Base-by-base conservation (phyloP, 1,284 basidiomycete species). In the Hypsizygus ulmarius region DNA sequence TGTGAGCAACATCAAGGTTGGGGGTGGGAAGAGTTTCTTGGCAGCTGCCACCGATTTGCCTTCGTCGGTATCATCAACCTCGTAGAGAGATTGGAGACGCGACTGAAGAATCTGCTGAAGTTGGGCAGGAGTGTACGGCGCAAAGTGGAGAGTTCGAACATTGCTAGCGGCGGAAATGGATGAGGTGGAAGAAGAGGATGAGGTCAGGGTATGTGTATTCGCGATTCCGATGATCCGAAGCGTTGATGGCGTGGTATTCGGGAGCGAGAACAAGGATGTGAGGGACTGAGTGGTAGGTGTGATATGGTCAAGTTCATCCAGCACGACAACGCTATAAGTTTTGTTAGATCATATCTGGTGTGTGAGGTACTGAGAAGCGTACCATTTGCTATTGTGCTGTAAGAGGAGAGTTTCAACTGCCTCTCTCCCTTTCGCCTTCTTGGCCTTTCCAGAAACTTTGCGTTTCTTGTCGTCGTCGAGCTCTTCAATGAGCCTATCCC, bases 251-350 rank as follows among this genome's bases (percentile, higher is more conserved):
- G 77, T 66, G 2, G 74, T 65, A 38, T 76, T 71, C 9, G 84
- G 74, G 14, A 90, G 70, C 2, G 78, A 74, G 62, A 90, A 89
- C 37, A 91, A 66, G 6, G 80, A 67, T 0, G 75, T 64, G 18
- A 90, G 69, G 5, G 75, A 65, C 51, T 80, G 77, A 1, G 78
- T 59, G 2, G 78, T 79, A 1, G 79, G 72, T 1, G 80, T 76
- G 52, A 89, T 78, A 58, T 90, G 84, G 60, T 91, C 88, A 29
- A 91, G 73, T 61, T 91, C 89, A 59, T 91, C 88, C 25, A 91
- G 77, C 39, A 91, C 73, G 40, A 91, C 68, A 42, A 91, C 68
- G 54, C 88, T 90, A 51, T 25, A 45, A 18, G 28, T 37, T 19
- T 37, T 25, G 43, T 64, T 29, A 59, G 58, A 14, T 45, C 43